Conservation (phyloP, 1,284 basidiomycete genomes). For the Puccinia hordei region DNA sequence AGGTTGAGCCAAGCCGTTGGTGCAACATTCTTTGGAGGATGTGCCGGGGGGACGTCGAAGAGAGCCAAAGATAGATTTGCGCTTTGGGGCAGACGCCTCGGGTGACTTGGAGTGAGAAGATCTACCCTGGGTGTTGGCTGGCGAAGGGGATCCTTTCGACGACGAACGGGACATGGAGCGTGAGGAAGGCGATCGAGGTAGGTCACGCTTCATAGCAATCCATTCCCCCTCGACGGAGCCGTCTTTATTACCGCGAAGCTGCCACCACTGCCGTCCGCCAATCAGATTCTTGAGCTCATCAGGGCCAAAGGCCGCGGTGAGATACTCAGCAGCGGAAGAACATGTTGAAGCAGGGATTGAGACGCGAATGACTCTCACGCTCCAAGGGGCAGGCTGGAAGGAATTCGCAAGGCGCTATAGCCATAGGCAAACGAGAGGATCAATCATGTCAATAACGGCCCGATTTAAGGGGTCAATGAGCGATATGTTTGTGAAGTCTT, state of each 20-base stretch:
- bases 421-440: background rate
- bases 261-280: constrained; percentile 96
- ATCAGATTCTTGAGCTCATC: constrained; percentile 73
- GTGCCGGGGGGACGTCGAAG: background rate
- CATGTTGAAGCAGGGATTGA: constrained; percentile 69
- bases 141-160: background rate
- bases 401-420: constrained; percentile 68
- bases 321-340: constrained; percentile 72
- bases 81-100: background rate
- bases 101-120: constrained; percentile 53
- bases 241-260: constrained; percentile 75
- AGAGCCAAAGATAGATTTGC: constrained; percentile 24
- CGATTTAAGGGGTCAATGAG: background rate
- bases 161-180: constrained; percentile 6
- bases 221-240: constrained; percentile 82
- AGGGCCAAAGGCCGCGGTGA: constrained; percentile 82
- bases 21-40: background rate
- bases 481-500: background rate
- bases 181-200: constrained; percentile 25
- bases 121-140: background rate
- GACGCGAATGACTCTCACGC: constrained; percentile 73
- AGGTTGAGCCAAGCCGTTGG: background rate
- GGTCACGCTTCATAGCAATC: constrained; percentile 66
- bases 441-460: background rate
- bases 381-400: constrained; percentile 82